Evolutionary conservation across 2,329 filamentous ascomycete species (phyloP), one percentile per base, ranked within the genome.

Genomic region (Aspergillus nomiae): DNA sequence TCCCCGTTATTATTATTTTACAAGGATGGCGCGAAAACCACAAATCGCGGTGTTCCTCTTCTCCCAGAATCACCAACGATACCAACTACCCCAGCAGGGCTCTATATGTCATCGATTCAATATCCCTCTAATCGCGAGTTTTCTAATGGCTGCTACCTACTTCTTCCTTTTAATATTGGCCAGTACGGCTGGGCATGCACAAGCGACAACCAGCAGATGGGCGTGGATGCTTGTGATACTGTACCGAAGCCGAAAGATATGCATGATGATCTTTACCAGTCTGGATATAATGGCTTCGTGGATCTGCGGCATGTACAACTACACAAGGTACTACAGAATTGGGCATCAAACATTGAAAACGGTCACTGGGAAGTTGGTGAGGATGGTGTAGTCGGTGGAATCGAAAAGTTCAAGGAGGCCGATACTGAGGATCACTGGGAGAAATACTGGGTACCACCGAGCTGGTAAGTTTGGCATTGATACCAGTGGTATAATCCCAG

Each of bases 361-460:
- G 56, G 50, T 3, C 30, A 61, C 32, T 61, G 55, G 59, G 38
- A 55, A 21, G 59, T 64, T 6, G 50, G 45, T 8, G 26, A 28
- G 16, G 50, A 60, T 41, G 59, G 59, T 10, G 59, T 62, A 8
- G 30, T 32, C 9, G 59, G 53, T 30, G 59, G 63, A 16, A 32
- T 56, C 43, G 45, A 56, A 19, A 62, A 46, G n/a, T 62, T 64
- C 19, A 8, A n/a, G 26, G 56, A 64, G 24, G 51, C 54, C 3
- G 59, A 61, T 59, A 64, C 56, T 10, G 16, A 56, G 11, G 53
- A 50, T 5, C 16, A 56, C 11, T 62, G 53, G 59, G 7, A 45
- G n/a, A 60, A 64, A 12, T 62, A 60, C 43, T 62, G 56, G 63
- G 53, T 62, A 14, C 56, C 53, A 10, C 14, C 7, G 5, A 30